Conservation (phyloP, 163 green algal genomes). For the Coccomyxa subellipsoidea region DNA sequence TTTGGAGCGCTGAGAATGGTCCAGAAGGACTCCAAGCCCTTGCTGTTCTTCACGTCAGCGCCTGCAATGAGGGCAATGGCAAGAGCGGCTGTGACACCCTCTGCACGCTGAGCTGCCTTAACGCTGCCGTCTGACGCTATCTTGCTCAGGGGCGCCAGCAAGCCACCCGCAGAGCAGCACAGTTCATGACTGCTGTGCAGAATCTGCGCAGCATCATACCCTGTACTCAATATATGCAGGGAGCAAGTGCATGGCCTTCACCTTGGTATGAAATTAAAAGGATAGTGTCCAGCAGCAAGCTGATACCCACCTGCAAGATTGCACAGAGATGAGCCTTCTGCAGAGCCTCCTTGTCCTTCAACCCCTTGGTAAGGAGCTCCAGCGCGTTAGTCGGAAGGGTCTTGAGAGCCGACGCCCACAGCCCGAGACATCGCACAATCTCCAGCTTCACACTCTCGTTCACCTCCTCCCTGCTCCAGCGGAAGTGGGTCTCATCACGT, state of each 20-base stretch:
- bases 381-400: slow-evolving; percentile 26
- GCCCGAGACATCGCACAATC: slow-evolving; percentile 47
- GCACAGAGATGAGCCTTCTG: slow-evolving; percentile 18
- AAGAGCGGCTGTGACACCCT: slow-evolving; percentile 60
- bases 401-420: slow-evolving; percentile 52
- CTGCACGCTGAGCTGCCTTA: slow-evolving; percentile 58
- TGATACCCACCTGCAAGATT: slow-evolving; percentile 12
- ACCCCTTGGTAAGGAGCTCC: slow-evolving; percentile 28
- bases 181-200: slow-evolving; percentile 8
- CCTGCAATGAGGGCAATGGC: slow-evolving; percentile 35
- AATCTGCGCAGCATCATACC: slow-evolving; percentile 3
- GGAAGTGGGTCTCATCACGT: background rate
- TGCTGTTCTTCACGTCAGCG: background rate
- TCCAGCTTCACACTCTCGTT: slow-evolving; percentile 75
- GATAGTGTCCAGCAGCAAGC: no score
- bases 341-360: slow-evolving; percentile 66
- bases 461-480: slow-evolving; percentile 41
- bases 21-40: slow-evolving; percentile 35
- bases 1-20: slow-evolving; percentile 36
- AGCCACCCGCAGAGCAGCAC: slow-evolving; percentile 2
- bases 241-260: background rate
- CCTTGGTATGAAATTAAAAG: no score
- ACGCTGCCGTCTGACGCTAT: slow-evolving; percentile 48
- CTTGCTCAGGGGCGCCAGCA: slow-evolving; percentile 48
- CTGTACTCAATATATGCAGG: background rate